These are phyloP conservation scores for Tetracladium setigerum DNA, from an alignment of 495 filamentous ascomycete species.

Conservation along the genomic window DNA sequence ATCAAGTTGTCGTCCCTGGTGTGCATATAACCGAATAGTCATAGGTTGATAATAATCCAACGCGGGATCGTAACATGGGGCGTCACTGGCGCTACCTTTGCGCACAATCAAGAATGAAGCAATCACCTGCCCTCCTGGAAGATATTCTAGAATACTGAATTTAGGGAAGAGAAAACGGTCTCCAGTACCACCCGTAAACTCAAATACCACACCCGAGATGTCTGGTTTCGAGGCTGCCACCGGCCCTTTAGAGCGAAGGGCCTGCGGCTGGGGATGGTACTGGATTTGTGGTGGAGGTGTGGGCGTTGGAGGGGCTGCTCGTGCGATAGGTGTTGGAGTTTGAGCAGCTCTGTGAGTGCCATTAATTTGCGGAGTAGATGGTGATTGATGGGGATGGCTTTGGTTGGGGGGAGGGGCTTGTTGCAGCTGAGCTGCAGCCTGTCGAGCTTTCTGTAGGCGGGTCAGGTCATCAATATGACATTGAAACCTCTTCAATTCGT, in stretches of 20 bases:
- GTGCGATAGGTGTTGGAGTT: constrained; percentile 20
- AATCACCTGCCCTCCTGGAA: constrained; percentile 40
- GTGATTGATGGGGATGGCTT: constrained; percentile 21
- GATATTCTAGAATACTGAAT: constrained; percentile 72
- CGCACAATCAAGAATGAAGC: constrained; percentile 62
- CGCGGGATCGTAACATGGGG: constrained; percentile 35
- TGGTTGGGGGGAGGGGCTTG: constrained; percentile 1
- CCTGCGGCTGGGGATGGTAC: constrained; percentile 25
- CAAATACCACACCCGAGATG: constrained; percentile 70
- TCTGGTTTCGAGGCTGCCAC: constrained; percentile 46
- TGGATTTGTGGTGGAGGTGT: constrained; percentile 19
- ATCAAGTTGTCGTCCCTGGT: constrained; percentile 57
- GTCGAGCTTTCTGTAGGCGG: constrained; percentile 21
- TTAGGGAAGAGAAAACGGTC: constrained; percentile 89
- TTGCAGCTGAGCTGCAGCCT: constrained; percentile 8
- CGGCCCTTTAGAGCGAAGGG: constrained; percentile 44
- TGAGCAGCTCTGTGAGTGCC: constrained; percentile 8
- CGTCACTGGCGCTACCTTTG: constrained; percentile 44
- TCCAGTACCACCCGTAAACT: constrained; percentile 72
- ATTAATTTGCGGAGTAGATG: constrained; percentile 10
- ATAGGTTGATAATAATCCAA: constrained; percentile 86
- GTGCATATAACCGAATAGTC: constrained; percentile 66
- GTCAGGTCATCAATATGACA: constrained; percentile 88
- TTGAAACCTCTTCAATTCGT: constrained; percentile 84
- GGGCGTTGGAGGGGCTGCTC: constrained; percentile 10